Evolutionary conservation across 2,329 filamentous ascomycete species (phyloP).

Genomic region (Colletotrichum graminicola): DNA sequence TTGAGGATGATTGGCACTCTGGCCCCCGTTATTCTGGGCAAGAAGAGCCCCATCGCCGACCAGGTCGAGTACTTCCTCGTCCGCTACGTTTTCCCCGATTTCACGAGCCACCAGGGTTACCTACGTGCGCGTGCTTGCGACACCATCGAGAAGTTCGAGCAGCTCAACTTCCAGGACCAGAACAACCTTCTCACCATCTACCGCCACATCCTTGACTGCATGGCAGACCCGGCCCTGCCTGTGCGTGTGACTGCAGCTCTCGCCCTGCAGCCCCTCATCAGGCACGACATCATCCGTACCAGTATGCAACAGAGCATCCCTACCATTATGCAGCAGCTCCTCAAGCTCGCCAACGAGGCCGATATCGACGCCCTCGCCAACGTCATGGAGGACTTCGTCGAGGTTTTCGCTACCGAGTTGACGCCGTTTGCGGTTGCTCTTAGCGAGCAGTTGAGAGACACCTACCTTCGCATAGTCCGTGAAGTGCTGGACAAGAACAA

Average conservation of each 20-base stretch:
- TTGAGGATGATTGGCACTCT: conserved; percentile 97
- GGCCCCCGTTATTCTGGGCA: conserved; percentile 92
- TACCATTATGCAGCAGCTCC: conserved; percentile 98
- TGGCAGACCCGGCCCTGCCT: conserved; percentile 93
- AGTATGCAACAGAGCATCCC: conserved; percentile 99
- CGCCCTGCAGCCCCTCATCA: conserved; percentile 93
- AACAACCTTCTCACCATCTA: conserved; percentile 98
- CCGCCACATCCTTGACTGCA: conserved; percentile 94
- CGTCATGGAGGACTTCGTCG: conserved; percentile 99
- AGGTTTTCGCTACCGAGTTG: conserved; percentile 96
- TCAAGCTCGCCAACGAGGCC: conserved; percentile 97
- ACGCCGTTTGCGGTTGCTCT: conserved; percentile 97
- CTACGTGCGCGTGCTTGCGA: conserved; percentile 95
- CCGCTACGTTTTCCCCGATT: conserved; percentile 97
- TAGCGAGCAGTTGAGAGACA: conserved; percentile 95
- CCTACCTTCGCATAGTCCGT: conserved; percentile 91
- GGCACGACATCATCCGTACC: conserved; percentile 91
- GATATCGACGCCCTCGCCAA: conserved; percentile 97
- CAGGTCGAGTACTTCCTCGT: conserved; percentile 99
- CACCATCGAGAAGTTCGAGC: conserved; percentile 97
- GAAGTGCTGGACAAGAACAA: conserved; percentile 89
- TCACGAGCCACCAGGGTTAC: conserved; percentile 91
- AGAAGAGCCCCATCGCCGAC: conserved; percentile 97
- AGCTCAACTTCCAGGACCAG: conserved; percentile 95
- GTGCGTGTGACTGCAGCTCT: conserved; percentile 95